These are phyloP conservation scores for Capsella rubella DNA, from an alignment of 441 rosid genomes.

Conservation along the genomic window DNA sequence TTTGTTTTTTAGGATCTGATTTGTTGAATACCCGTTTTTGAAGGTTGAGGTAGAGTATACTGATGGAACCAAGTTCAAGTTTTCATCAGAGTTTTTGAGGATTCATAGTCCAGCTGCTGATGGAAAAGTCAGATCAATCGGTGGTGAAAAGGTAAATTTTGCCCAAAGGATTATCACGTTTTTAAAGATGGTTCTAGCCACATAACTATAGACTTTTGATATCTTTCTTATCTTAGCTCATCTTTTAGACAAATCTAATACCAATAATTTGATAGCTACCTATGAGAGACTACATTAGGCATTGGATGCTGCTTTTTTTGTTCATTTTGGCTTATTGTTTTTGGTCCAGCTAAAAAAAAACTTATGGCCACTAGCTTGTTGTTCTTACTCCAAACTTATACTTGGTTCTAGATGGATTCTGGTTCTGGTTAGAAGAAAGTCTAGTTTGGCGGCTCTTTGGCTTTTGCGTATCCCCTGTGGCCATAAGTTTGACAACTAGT, in stretches of 20 bases:
- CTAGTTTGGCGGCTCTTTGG: constrained; percentile 12
- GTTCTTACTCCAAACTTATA: constrained; percentile 31
- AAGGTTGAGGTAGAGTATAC: constrained; percentile 86
- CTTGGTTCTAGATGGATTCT: constrained; percentile 10
- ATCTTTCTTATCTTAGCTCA: constrained; percentile 13
- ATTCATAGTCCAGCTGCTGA: constrained; percentile 92
- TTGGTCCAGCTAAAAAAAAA: constrained; percentile 5
- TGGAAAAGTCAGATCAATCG: constrained; percentile 82
- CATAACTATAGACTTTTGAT: constrained; percentile 17
- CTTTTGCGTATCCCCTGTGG: neutral
- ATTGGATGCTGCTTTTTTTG: constrained; percentile 30
- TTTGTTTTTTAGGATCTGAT: constrained; percentile 27
- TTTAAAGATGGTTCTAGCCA: constrained; percentile 9
- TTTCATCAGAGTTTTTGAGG: constrained; percentile 85
- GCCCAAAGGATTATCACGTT: neutral
- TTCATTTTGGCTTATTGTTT: constrained; percentile 34
- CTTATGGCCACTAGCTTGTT: constrained; percentile 30
- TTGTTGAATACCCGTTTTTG: constrained; percentile 14
- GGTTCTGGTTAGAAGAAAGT: neutral
- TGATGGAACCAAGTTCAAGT: constrained; percentile 66
- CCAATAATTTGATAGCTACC: constrained; percentile 30
- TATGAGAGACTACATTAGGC: constrained; percentile 3
- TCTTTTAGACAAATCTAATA: neutral
- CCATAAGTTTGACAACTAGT: neutral
- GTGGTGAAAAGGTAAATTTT: constrained; percentile 79